A percentile compares a stretch with the other conserved stretches of the same genome.
Evolutionary conservation across 768 basidiomycete genomes (phyloP).

Genomic region (Thelephora aurantiotincta): DNA sequence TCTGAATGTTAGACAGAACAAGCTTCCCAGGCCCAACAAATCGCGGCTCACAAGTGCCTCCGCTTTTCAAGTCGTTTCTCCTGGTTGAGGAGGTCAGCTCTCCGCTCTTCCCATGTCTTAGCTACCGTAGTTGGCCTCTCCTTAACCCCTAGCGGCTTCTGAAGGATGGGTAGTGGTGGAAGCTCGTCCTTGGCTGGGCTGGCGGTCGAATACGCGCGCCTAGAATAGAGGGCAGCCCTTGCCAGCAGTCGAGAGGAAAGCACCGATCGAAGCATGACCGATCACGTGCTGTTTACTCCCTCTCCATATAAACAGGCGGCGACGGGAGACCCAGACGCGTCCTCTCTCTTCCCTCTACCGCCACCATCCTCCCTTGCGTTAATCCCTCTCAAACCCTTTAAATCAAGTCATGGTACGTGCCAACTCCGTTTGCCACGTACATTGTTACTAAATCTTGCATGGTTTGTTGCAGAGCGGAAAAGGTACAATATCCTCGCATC

Average conservation of each 20-base stretch:
- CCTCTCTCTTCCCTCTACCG: not conserved
- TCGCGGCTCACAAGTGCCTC: slow-evolving; percentile 32
- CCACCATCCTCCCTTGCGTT: not conserved
- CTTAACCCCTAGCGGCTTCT: slow-evolving; percentile 63
- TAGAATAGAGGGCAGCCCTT: not conserved
- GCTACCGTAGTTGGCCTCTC: slow-evolving; percentile 47
- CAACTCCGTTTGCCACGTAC: not conserved
- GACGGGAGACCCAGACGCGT: not conserved
- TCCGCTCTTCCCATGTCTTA: slow-evolving; percentile 45
- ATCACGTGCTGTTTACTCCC: not conserved
- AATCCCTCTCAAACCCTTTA: not conserved
- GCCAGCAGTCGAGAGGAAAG: not conserved
- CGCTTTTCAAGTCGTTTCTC: slow-evolving; percentile 61
- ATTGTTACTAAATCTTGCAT: not conserved
- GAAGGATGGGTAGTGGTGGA: slow-evolving; percentile 24
- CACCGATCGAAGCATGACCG: not conserved
- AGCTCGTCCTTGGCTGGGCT: not conserved
- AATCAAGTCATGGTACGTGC: not conserved
- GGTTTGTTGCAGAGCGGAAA: not conserved
- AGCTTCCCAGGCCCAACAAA: slow-evolving; percentile 1
- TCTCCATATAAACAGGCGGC: not conserved
- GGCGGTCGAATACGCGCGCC: not conserved
- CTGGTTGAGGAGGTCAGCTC: slow-evolving; percentile 57
- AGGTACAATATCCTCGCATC: not conserved
- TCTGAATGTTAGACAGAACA: slow-evolving; percentile 21